These are phyloP conservation scores for Stygiomarasmius scandens DNA, from an alignment of 1,284 basidiomycete genomes.

Conservation along the genomic window DNA sequence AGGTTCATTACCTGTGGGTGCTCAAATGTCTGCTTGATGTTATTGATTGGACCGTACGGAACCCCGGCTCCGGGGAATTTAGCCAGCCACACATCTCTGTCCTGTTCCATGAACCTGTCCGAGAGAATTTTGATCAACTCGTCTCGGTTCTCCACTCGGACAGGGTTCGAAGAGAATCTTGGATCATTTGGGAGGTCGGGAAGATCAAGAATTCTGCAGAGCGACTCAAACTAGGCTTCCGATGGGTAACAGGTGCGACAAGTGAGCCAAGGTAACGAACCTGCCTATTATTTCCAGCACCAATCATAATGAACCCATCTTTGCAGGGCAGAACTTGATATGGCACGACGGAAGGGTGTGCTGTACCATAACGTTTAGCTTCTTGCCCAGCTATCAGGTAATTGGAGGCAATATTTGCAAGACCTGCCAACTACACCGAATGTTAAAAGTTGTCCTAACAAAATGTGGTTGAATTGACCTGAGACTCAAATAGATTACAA, in stretches of 20 bases:
- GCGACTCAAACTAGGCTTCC: constrained; percentile 61
- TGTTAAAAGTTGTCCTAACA: constrained; percentile 1
- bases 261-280: constrained; percentile 35
- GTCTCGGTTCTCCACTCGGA: constrained; percentile 77
- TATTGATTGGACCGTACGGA: constrained; percentile 92
- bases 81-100: constrained; percentile 74
- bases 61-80: constrained; percentile 73
- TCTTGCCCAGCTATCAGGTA: constrained; percentile 89
- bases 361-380: constrained; percentile 87
- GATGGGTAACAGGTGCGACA: constrained; percentile 6
- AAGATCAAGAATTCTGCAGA: constrained; percentile 62
- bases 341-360: constrained; percentile 90
- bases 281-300: constrained; percentile 90
- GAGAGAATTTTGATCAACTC: constrained; percentile 77
- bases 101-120: constrained; percentile 56
- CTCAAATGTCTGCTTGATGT: constrained; percentile 86
- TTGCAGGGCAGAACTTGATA: constrained; percentile 86
- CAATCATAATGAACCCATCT: constrained; percentile 92
- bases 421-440: constrained; percentile 73
- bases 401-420: constrained; percentile 93
- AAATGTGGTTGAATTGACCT: constrained; percentile 48
- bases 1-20: constrained; percentile 80
- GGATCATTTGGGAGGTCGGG: constrained; percentile 61
- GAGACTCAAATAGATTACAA: constrained; percentile 85
- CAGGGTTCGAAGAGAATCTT: constrained; percentile 73